Evolutionary conservation across 805 yeast species (phyloP).

Genomic region (Lachancea sp.): DNA sequence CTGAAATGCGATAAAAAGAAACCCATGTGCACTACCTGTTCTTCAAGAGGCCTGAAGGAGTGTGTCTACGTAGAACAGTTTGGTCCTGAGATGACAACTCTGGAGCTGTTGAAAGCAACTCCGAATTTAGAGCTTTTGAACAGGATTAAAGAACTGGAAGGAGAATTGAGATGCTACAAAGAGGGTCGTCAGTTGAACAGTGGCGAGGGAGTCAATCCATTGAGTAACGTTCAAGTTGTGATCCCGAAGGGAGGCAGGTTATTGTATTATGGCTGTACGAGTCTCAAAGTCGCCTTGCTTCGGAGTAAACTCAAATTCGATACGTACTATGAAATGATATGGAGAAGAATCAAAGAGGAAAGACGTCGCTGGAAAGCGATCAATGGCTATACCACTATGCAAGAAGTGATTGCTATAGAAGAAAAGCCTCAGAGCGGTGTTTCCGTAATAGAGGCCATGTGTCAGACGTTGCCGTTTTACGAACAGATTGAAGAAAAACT

Average conservation of each 20-base stretch:
- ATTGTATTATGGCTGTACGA: constrained; percentile 30
- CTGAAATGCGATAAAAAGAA: constrained; percentile 54
- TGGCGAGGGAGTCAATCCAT: constrained; percentile 4
- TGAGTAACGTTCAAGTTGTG: background rate
- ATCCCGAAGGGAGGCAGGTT: constrained; percentile 20
- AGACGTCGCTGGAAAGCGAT: constrained; percentile 21
- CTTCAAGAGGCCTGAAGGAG: constrained; percentile 27
- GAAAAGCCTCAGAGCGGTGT: background rate
- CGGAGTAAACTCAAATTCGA: constrained; percentile 16
- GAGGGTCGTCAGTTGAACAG: background rate
- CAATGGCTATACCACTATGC: constrained; percentile 13
- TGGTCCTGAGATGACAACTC: constrained; percentile 18
- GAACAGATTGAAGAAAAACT: constrained; percentile 8
- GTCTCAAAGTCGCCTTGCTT: constrained; percentile 17
- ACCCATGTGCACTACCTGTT: constrained; percentile 40
- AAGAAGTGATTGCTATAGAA: constrained; percentile 18
- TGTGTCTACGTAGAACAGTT: constrained; percentile 24
- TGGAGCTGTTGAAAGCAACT: constrained; percentile 19
- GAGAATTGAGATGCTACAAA: constrained; percentile 5
- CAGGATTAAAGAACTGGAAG: constrained; percentile 19
- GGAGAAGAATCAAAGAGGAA: constrained; percentile 24
- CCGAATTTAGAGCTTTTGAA: constrained; percentile 24
- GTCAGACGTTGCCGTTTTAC: constrained; percentile 10
- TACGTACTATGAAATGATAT: constrained; percentile 17
- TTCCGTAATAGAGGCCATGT: constrained; percentile 11